Conservation (phyloP, 805 yeast genomes). For the Metschnikowia aberdeeniae region DNA sequence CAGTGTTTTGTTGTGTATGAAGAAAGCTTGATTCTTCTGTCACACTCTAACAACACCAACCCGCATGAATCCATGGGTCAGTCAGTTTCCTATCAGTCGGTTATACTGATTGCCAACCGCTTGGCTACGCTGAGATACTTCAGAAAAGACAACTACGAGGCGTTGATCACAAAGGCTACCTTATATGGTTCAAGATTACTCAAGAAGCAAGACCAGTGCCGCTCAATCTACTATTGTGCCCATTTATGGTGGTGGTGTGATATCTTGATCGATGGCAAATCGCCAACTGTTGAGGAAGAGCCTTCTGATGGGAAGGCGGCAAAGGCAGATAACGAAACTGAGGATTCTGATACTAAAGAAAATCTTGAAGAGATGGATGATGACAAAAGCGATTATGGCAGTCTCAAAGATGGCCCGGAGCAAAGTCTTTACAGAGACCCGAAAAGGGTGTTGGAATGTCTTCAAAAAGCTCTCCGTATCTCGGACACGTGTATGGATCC, state of each 20-base stretch:
- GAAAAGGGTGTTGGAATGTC: slow-evolving; percentile 83
- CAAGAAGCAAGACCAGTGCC: slow-evolving; percentile 91
- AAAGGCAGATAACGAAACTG: slow-evolving; percentile 7
- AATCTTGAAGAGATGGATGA: slow-evolving; percentile 21
- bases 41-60: slow-evolving; percentile 16
- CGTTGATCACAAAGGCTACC: slow-evolving; percentile 78
- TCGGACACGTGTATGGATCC: slow-evolving; percentile 94
- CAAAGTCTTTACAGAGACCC: slow-evolving; percentile 35
- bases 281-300: slow-evolving; percentile 23
- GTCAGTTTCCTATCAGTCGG: slow-evolving; percentile 46
- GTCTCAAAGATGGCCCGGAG: slow-evolving; percentile 7
- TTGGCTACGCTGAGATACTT: slow-evolving; percentile 41
- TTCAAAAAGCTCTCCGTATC: slow-evolving; percentile 81
- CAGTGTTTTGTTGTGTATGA: slow-evolving; percentile 87
- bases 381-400: slow-evolving; percentile 19
- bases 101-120: slow-evolving; percentile 44
- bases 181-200: slow-evolving; percentile 82
- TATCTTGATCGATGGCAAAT: slow-evolving; percentile 27
- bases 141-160: slow-evolving; percentile 68
- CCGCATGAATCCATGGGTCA: slow-evolving; percentile 43
- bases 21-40: slow-evolving; percentile 38
- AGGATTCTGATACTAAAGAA: slow-evolving; percentile 18
- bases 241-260: slow-evolving; percentile 94
- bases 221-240: slow-evolving; percentile 81
- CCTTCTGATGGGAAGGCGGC: not conserved